These are phyloP conservation scores for Dissoconium aciculare DNA, from an alignment of 2,329 filamentous ascomycete species.

Conservation along the genomic window DNA sequence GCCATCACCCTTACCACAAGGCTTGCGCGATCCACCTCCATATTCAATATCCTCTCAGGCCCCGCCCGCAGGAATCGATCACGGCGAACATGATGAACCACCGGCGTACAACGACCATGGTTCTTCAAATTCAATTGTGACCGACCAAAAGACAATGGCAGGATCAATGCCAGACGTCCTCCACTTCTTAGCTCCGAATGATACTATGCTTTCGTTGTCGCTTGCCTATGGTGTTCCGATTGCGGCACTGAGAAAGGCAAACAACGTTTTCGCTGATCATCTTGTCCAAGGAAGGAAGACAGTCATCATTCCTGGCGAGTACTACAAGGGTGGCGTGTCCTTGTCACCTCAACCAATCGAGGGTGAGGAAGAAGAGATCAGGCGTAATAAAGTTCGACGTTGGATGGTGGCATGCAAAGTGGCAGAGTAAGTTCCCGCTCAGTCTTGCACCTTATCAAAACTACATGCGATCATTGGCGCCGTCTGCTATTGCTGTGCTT, in stretches of 20 bases:
- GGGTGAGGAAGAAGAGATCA: slow-evolving; percentile 56
- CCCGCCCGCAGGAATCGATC: slow-evolving; percentile 4
- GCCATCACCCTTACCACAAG: slow-evolving; percentile 47
- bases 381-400: slow-evolving; percentile 54
- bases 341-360: slow-evolving; percentile 58
- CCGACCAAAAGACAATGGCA: slow-evolving; percentile 21
- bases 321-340: slow-evolving; percentile 51
- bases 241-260: slow-evolving; percentile 46
- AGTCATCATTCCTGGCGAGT: slow-evolving; percentile 54
- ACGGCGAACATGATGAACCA: slow-evolving; percentile 24
- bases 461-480: too few species aligned
- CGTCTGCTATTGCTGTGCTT: too few species aligned
- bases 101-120: slow-evolving; percentile 31
- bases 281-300: slow-evolving; percentile 54
- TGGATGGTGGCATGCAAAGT: slow-evolving; percentile 73
- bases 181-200: slow-evolving; percentile 59
- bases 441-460: background rate
- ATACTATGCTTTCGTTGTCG: slow-evolving; percentile 53
- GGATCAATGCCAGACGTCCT: slow-evolving; percentile 46
- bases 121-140: slow-evolving; percentile 13
- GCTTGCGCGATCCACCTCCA: slow-evolving; percentile 52
- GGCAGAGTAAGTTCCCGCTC: slow-evolving; percentile 44
- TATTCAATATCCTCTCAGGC: slow-evolving; percentile 32
- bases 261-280: slow-evolving; percentile 58
- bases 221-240: slow-evolving; percentile 57